phyloP scores from a whole-genome alignment of 1,139 yeast genomes.

The Candida albicans region DNA sequence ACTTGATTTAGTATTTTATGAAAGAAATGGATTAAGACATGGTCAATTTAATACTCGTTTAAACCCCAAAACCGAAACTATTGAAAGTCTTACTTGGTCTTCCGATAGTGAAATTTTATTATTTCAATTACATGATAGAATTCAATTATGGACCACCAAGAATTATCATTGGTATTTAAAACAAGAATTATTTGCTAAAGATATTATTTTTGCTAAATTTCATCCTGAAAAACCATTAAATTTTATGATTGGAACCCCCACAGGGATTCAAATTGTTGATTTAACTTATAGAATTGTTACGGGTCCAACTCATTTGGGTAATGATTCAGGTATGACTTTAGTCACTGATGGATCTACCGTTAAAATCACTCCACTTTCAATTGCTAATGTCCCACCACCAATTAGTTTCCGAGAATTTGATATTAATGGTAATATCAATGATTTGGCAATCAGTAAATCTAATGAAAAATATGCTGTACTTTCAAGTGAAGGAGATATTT shows the following conservation, averaged over 20 bases:
- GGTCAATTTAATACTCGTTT: conserved; percentile 79
- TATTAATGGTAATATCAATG: conserved; percentile 52
- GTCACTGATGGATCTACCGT: conserved; percentile 80
- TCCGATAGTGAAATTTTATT: conserved; percentile 78
- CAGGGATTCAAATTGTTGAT: conserved; percentile 60
- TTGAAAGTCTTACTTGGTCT: conserved; percentile 75
- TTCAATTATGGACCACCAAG: conserved; percentile 88
- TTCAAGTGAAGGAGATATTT: conserved; percentile 37
- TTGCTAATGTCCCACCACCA: conserved; percentile 96
- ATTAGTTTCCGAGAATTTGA: conserved; percentile 69
- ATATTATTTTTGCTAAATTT: conserved; percentile 62
- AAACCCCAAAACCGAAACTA: conserved; percentile 42
- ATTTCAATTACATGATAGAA: conserved; percentile 55
- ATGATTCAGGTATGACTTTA: conserved; percentile 74
- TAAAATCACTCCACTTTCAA: conserved; percentile 75
- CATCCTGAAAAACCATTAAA: conserved; percentile 89
- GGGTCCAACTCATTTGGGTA: conserved; percentile 69
- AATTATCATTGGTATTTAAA: conserved; percentile 96
- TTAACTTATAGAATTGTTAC: conserved; percentile 62
- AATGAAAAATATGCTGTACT: conserved; percentile 62
- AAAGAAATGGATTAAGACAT: conserved; percentile 89
- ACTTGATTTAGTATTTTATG: conserved; percentile 74
- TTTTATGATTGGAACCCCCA: conserved; percentile 59
- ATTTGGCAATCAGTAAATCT: conserved; percentile 62
- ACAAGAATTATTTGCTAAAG: conserved; percentile 55